These are phyloP conservation scores for Candida parachauliodes DNA, from an alignment of 805 yeast species.

Conservation along the genomic window DNA sequence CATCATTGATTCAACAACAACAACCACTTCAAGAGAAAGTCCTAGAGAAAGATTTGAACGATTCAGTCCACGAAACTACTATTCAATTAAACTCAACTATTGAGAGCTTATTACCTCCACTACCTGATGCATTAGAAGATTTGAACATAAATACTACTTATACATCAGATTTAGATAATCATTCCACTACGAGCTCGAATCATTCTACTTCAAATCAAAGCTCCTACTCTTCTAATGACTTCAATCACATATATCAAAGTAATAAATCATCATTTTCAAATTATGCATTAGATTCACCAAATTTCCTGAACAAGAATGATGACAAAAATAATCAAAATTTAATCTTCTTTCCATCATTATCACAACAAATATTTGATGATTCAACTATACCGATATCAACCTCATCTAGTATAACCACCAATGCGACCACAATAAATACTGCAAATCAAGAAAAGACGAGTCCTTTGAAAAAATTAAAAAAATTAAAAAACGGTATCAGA, in stretches of 20 bases:
- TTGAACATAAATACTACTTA: constrained; percentile 3
- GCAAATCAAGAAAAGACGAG: constrained; percentile 4
- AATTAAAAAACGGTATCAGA: constrained; percentile 36
- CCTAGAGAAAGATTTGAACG: not conserved
- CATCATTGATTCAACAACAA: not conserved
- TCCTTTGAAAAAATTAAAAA: constrained; percentile 35
- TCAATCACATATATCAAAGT: constrained; percentile 5
- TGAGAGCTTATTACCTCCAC: constrained; percentile 26
- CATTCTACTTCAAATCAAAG: not conserved
- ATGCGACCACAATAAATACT: not conserved
- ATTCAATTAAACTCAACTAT: not conserved
- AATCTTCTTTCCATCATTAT: constrained; percentile 12
- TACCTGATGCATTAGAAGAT: constrained; percentile 20
- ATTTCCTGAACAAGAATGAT: constrained; percentile 2
- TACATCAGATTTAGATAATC: constrained; percentile 6
- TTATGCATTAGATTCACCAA: constrained; percentile 18
- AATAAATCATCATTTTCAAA: constrained; percentile 8
- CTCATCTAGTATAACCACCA: not conserved
- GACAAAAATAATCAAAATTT: constrained; percentile 6
- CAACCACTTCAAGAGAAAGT: not conserved
- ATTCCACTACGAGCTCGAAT: constrained; percentile 1
- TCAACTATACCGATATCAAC: not conserved
- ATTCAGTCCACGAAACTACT: not conserved
- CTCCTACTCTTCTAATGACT: constrained; percentile 2
- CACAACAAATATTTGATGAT: constrained; percentile 2